Evolutionary conservation across 2,329 filamentous ascomycete genomes (phyloP).

Genomic region (Colletotrichum spaethianum): DNA sequence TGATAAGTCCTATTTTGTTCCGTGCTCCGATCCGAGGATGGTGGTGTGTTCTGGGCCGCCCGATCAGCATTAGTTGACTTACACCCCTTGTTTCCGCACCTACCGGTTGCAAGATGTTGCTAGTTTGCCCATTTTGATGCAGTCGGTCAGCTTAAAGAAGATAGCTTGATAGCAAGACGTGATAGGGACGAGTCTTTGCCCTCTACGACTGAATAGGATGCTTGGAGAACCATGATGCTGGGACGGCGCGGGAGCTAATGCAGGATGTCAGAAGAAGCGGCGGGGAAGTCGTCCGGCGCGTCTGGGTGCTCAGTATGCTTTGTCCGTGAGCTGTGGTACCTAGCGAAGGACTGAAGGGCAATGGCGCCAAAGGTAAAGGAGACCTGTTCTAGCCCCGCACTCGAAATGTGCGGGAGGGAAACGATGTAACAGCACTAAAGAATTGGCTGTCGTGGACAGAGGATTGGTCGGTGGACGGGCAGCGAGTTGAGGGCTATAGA

Average conservation of each 20-base stretch:
- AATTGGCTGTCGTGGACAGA: not conserved
- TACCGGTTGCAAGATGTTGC: not conserved
- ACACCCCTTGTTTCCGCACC: not conserved
- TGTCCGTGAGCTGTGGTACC: not conserved
- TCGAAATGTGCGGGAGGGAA: slow-evolving; percentile 10
- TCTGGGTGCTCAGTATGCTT: not conserved
- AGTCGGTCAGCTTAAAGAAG: not conserved
- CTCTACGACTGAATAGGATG: not conserved
- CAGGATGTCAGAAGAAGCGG: slow-evolving; percentile 24
- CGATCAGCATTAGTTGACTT: not conserved
- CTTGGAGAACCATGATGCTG: slow-evolving; percentile 24
- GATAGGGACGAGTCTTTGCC: not conserved
- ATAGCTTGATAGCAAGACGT: slow-evolving; percentile 7
- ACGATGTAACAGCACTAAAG: slow-evolving; percentile 23
- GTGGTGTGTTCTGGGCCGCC: slow-evolving; percentile 9
- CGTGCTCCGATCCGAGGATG: slow-evolving; percentile 14
- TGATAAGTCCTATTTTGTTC: not conserved
- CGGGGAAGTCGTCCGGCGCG: slow-evolving; percentile 5
- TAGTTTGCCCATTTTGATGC: slow-evolving; percentile 7
- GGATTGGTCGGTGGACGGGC: not conserved
- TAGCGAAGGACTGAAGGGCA: not conserved
- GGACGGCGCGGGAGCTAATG: slow-evolving; percentile 36
- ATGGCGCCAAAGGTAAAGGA: not conserved
- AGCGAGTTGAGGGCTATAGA: not conserved
- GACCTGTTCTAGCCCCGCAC: slow-evolving; percentile 23